Base-by-base conservation (phyloP, 2,329 filamentous ascomycete species). In the Apiospora aurea region DNA sequence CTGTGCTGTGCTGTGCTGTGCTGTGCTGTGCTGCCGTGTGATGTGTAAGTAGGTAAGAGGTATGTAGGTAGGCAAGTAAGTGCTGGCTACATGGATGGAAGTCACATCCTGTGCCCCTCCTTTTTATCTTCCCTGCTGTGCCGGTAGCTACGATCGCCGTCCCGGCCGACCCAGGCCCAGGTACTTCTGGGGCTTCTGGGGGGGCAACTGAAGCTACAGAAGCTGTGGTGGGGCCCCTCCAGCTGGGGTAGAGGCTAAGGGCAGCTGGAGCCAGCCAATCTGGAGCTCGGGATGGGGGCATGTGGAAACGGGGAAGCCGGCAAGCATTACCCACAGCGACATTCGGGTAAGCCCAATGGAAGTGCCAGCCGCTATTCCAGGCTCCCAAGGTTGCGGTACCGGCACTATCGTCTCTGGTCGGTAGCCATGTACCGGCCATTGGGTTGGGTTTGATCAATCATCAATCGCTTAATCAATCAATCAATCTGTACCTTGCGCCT, bases 201-300 rank as follows among this genome's bases (percentile, higher is more conserved):
- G 49, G 49, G 21, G 53, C 16, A n/a, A 18, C 44, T 46, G 26
- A 26, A 34, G 51, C 16, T 51, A 51, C n/a, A n/a, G 53, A 18
- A 61, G 53, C 53, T 64, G 4, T 64, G 34, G 34, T 41, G 57
- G 34, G 57, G 57, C 4, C 18, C 18, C 57, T 38, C n/a, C 57
- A 64, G 57, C 57, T 64, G 57, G 57, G 57, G 57, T 64, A 64
- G 57, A 64, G 57, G 57, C 53, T n/a, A 61, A 41, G 57, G 34
- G 10, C 29, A n/a, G 57, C 34, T 21, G 21, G 29, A 38, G 34
- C 16, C 53, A 64, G 24, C 57, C 57, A 64, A 64, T 64, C 34
- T 13, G 29, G 21, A 64, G 18, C 57, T 64, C 57, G 57, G 34
- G 41, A 64, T 11, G 57, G 57, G 41, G 57, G 34, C 57, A 64